phyloP scores from a whole-genome alignment of 441 rosid genomes.

The Corymbia calophylla region DNA sequence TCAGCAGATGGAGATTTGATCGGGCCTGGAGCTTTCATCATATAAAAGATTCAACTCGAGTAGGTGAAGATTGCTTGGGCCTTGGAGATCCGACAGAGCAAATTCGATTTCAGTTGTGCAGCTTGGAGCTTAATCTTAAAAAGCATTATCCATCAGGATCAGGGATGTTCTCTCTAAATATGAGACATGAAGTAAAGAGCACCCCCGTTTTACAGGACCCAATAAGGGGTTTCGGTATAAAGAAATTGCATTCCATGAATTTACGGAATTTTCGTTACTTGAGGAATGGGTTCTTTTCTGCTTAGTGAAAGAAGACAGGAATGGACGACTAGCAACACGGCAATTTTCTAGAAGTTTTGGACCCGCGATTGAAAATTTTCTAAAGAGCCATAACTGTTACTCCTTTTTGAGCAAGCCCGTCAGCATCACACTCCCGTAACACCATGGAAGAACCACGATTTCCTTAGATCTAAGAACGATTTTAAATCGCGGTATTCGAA shows the following conservation, averaged over 20 bases:
- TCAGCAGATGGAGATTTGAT: not conserved
- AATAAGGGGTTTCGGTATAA: not conserved
- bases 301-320: not conserved
- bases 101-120: not conserved
- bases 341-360: not conserved
- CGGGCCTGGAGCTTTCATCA: not conserved
- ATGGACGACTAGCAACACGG: not conserved
- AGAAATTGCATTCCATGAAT: not conserved
- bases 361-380: not conserved
- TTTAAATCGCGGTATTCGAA: not conserved
- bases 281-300: not conserved
- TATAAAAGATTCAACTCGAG: not conserved
- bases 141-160: not conserved
- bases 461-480: not conserved
- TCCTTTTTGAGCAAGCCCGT: not conserved
- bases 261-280: not conserved
- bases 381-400: not conserved
- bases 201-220: not conserved
- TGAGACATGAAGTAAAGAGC: not conserved
- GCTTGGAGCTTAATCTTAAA: not conserved
- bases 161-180: not conserved
- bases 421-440: not conserved
- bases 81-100: not conserved
- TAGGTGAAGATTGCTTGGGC: not conserved
- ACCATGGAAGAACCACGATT: not conserved